Percentiles rank a stretch among this genome's conserved stretches.
phyloP scores from a whole-genome alignment of 495 filamentous ascomycete species.

The Pyrenopolyporus hunteri region DNA sequence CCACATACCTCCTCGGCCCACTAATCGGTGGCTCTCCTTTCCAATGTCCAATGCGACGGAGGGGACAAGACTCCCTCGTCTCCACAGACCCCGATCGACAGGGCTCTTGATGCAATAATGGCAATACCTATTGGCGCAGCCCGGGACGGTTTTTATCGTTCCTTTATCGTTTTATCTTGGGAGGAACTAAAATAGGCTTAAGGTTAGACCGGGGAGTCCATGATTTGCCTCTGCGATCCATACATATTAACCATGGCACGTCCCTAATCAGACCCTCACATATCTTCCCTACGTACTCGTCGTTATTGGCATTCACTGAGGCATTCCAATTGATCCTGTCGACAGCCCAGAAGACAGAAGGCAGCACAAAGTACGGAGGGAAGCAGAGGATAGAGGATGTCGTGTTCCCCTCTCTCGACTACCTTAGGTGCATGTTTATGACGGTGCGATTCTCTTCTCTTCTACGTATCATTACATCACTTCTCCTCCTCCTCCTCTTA shows the following conservation, averaged over 20 bases:
- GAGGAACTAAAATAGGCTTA: constrained; percentile 25
- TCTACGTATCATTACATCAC: constrained; percentile 6
- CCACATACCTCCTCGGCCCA: constrained; percentile 6
- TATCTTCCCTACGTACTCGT: not conserved
- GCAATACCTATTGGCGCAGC: constrained; percentile 26
- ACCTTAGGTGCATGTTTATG: constrained; percentile 8
- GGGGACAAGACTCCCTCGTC: constrained; percentile 11
- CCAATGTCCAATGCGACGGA: constrained; percentile 17
- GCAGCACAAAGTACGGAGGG: too few relatives aligned
- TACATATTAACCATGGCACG: constrained; percentile 5
- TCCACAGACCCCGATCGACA: constrained; percentile 22
- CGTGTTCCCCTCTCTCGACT: constrained; percentile 7
- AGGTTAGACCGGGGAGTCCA: constrained; percentile 14
- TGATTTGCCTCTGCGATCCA: constrained; percentile 3
- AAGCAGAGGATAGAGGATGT: constrained; percentile 16
- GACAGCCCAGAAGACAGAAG: constrained; percentile 1
- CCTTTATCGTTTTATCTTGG: too few relatives aligned
- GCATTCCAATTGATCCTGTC: constrained; percentile 29
- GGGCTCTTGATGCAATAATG: constrained; percentile 36
- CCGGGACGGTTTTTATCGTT: constrained; percentile 1
- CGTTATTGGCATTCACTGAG: not conserved
- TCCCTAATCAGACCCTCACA: constrained; percentile 9
- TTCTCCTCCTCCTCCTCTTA: not conserved
- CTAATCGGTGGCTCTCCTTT: constrained; percentile 5
- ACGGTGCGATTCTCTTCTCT: not conserved